These are phyloP conservation scores for Arthrobotrys sphaeroides DNA, from an alignment of 2,329 filamentous ascomycete genomes.

Conservation along the genomic window DNA sequence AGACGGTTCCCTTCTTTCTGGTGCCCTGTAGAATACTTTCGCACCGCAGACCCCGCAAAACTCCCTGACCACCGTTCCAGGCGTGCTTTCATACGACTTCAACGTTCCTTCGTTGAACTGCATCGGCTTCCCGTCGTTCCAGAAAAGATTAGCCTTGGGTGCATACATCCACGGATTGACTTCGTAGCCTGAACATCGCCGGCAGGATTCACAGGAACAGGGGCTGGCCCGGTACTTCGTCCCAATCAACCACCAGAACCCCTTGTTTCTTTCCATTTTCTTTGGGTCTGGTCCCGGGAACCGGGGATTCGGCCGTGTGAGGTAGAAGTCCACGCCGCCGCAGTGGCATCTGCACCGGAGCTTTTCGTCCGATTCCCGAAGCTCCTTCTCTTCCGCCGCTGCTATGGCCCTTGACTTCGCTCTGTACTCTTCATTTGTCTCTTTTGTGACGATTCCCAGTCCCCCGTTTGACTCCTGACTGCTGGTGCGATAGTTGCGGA, in stretches of 20 bases:
- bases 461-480: background rate
- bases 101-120: slow-evolving; percentile 32
- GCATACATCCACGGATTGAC: slow-evolving; percentile 27
- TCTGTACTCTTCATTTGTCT: slow-evolving; percentile 1
- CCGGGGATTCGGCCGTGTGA: slow-evolving; percentile 15
- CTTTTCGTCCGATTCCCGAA: slow-evolving; percentile 19
- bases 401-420: slow-evolving; percentile 13
- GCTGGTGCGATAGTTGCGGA: slow-evolving; percentile 24
- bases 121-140: slow-evolving; percentile 33
- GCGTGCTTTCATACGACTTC: slow-evolving; percentile 43
- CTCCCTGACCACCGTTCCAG: slow-evolving; percentile 11
- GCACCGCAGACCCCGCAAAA: slow-evolving; percentile 45
- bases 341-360: slow-evolving; percentile 35
- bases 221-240: slow-evolving; percentile 4
- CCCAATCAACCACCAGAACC: slow-evolving; percentile 13
- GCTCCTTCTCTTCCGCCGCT: background rate
- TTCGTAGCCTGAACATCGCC: slow-evolving; percentile 39
- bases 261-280: slow-evolving; percentile 1
- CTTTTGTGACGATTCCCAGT: background rate
- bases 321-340: slow-evolving; percentile 42
- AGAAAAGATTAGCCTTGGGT: slow-evolving; percentile 24
- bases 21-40: slow-evolving; percentile 35
- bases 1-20: background rate
- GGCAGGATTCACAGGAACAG: slow-evolving; percentile 42
- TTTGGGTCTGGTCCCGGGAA: slow-evolving; percentile 22